Percentiles rank a stretch among this genome's conserved stretches.
Conservation (phyloP, 2,329 filamentous ascomycete genomes). For the Rhynchosporium graminicola region DNA sequence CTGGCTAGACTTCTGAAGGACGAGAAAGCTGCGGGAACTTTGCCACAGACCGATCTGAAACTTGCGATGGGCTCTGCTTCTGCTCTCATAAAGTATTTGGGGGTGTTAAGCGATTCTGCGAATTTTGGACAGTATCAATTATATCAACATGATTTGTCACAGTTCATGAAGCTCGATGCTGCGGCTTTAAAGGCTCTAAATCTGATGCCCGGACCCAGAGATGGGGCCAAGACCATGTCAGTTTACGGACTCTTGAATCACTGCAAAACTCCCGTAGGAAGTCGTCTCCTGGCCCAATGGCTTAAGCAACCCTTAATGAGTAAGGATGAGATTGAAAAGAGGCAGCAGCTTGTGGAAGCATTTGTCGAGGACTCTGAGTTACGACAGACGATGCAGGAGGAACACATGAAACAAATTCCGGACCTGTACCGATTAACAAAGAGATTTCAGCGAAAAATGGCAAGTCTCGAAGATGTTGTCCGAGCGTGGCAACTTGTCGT, state of each 20-base stretch:
- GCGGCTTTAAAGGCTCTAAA: constrained; percentile 93
- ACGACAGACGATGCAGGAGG: constrained; percentile 93
- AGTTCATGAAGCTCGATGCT: constrained; percentile 98
- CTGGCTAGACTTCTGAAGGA: constrained; percentile 84
- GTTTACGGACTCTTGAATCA: constrained; percentile 92
- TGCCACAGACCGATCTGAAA: constrained; percentile 91
- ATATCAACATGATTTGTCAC: constrained; percentile 93
- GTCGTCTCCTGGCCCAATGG: constrained; percentile 89
- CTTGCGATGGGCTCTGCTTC: constrained; percentile 94
- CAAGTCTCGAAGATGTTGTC: constrained; percentile 93
- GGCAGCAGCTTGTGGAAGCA: constrained; percentile 92
- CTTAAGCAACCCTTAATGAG: constrained; percentile 97
- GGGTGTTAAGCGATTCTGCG: constrained; percentile 82
- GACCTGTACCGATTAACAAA: constrained; percentile 93
- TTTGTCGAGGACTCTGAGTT: constrained; percentile 93
- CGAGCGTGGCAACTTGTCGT: constrained; percentile 94
- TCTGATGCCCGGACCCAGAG: constrained; percentile 91
- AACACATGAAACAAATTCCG: constrained; percentile 88
- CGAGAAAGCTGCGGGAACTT: constrained; percentile 71
- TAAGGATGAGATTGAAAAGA: constrained; percentile 81
- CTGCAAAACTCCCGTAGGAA: constrained; percentile 94
- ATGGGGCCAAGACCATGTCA: constrained; percentile 98
- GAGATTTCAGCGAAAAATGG: constrained; percentile 88
- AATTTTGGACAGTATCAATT: constrained; percentile 98
- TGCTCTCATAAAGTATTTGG: constrained; percentile 91